Evolutionary conservation across 208 protist genomes (phyloP), one percentile per base, ranked within the genome.

Genomic region (Leptomonas pyrrhocoris): DNA sequence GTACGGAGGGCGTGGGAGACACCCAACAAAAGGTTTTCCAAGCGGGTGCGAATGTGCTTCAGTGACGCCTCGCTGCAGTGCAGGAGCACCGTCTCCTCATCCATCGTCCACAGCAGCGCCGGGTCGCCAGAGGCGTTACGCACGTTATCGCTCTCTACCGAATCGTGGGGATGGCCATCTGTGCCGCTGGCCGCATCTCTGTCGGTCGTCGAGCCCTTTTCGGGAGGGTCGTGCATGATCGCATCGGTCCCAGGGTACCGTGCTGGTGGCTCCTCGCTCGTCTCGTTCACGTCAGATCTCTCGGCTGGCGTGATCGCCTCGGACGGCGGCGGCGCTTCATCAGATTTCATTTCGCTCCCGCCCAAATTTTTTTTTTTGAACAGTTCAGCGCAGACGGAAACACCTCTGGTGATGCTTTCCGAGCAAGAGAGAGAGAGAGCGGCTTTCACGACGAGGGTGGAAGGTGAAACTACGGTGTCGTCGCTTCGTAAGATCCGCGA

Each of bases 11-110:
- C 68, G n/a, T 65, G 48, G 5, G 68, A 66, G 40, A 73, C 68
- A 21, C 58, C 68, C 21, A 73, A 50, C 49, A 73, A 40, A 31
- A 67, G 50, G 25, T 42, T 25, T 27, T 56, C 46, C 31, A 73
- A 56, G 6, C 68, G 68, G 8, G 34, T 48, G 18, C 49, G 58
- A 34, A 67, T 73, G 56, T 43, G 68, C 50, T 60, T 45, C 23
- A 73, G 58, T 9, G 58, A 73, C 3, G 60, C 68, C 25, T 59
- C 58, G 40, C 68, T 66, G 38, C 58, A 66, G 68, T 73, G 57
- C 45, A 60, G 34, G 16, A 73, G 50, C 58, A 73, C 68, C n/a
- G 68, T 73, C 50, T 73, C 68, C 68, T 73, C 58, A 19, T 59
- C 68, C 58, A 61, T 50, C n/a, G 68, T 67, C 68, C 68, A 66